Base-by-base conservation (phyloP, 2,329 filamentous ascomycete genomes). In the Aspergillus arachidicola region DNA sequence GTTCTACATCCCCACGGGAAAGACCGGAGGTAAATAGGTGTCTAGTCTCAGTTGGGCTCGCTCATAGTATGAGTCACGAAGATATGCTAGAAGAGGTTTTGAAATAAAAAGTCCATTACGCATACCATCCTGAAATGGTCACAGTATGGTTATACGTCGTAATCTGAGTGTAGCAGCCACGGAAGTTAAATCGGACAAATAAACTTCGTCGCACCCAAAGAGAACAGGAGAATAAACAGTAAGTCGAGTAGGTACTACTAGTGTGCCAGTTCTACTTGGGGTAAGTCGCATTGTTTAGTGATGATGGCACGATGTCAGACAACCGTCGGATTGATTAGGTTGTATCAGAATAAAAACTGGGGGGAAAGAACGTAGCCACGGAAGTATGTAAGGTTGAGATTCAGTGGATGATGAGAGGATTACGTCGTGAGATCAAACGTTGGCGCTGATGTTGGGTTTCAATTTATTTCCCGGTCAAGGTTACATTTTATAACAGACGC, bases 1-100 rank as follows among this genome's bases (percentile, higher is more conserved):
- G 62, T 91, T 91, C 80, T 86, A 87, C 76, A 90, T 91, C 69
- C 89, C 89, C 4, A 91, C 89, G 10, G 89, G 88, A 32, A 89
- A 87, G 79, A 58, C 67, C 28, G 19, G 19, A 9, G 69, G 68
- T 19, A 77, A 76, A 73, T 76, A 75, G 63, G 67, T 66, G 23
- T 36, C 12, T 21, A n/a, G 36, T 34, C 45, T 23, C 34, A 26
- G 34, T 28, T 45, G 36, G 41, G 19, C 34, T 34, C 23, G 21
- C 12, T 41, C 23, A 34, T 54, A 46, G 23, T 11, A 54, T 30
- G 6, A 30, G 14, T 36, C 32, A 54, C 21, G 30, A 38, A 26
- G 51, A 36, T 55, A 55, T 38, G 51, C 51, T 34, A 34, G 28
- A 21, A 54, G 23, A 28, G 2, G 21, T 14, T 54, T 41, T 6